Base-by-base conservation (phyloP, 1,139 yeast species). In the Candida mesenterica region DNA sequence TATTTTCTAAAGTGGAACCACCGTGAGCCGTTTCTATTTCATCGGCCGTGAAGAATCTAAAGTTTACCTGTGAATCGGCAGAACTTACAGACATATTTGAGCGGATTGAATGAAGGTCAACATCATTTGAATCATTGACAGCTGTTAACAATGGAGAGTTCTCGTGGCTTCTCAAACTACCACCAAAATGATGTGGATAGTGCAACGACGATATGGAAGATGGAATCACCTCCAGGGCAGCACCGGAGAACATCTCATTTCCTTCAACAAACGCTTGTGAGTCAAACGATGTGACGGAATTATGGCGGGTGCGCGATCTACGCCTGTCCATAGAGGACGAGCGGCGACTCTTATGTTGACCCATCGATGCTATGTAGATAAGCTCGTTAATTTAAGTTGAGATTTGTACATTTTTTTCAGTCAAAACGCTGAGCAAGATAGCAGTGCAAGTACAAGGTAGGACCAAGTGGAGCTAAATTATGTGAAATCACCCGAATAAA, bases 21-120 rank as follows among this genome's bases (percentile, higher is more conserved):
- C 97, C 97, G 36, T 85, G 94, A 1, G 97, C 97, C 41, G 72
- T 68, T 50, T 84, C 90, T 32, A 92, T 80, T 49, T 88, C 95
- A 41, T 84, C 88, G 6, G 83, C 69, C 6, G 92, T 78, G 59
- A 92, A 92, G 57, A 89, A 90, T 42, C 78, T 73, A 62, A 92
- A 92, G 32, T 72, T 59, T 14, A 66, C 68, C 33, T 56, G 58
- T 5, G 62, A 59, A 30, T 67, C 72, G 25, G 53, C 45, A 3
- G 72, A 64, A 15, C 42, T 44, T n/a, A 43, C 40, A 4, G 69
- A 59, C 2, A 45, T 55, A 32, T 53, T 52, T 4, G 72, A 63
- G 15, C 48, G 45, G 5, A 66, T 57, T 8, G 66, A 52, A n/a
- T 44, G 42, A 25, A 59, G 46, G 30, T 53, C 62, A 23, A 55